A percentile compares a stretch with the other conserved stretches of the same genome.
Conservation (phyloP, 768 basidiomycete genomes). For the Udeniomyces megalosporus region DNA sequence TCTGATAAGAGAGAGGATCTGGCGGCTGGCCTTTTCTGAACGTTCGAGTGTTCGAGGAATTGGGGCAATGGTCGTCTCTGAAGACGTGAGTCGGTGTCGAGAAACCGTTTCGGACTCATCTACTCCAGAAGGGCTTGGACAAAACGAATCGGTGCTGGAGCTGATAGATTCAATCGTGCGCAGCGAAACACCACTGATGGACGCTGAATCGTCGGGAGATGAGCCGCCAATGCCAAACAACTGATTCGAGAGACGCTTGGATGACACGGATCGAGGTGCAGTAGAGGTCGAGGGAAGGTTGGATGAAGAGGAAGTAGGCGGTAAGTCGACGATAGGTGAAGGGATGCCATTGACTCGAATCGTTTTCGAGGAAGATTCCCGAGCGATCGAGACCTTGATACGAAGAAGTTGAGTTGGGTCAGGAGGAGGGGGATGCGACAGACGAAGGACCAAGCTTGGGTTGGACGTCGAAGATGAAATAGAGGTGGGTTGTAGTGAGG, state of each 20-base stretch:
- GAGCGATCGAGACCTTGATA: constrained; percentile 62
- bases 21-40: constrained; percentile 12
- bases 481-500: neutral
- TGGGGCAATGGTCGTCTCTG: no score
- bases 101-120: no score
- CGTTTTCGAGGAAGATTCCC: constrained; percentile 46
- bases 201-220: constrained; percentile 19
- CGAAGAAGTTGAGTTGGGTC: constrained; percentile 62
- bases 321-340: constrained; percentile 46
- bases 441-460: constrained; percentile 38
- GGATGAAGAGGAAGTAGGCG: constrained; percentile 41
- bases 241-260: constrained; percentile 5
- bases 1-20: constrained; percentile 58
- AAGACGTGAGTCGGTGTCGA: no score
- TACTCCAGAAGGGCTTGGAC: no score
- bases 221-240: neutral
- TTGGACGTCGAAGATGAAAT: neutral
- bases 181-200: constrained; percentile 25
- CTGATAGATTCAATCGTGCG: constrained; percentile 19
- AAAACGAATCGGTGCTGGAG: neutral
- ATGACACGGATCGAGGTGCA: no score
- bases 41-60: neutral
- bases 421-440: constrained; percentile 54
- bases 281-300: no score
- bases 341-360: constrained; percentile 75